Evolutionary conservation across 2,329 filamentous ascomycete species (phyloP).

Genomic region (Emergomyces pasteurianus): DNA sequence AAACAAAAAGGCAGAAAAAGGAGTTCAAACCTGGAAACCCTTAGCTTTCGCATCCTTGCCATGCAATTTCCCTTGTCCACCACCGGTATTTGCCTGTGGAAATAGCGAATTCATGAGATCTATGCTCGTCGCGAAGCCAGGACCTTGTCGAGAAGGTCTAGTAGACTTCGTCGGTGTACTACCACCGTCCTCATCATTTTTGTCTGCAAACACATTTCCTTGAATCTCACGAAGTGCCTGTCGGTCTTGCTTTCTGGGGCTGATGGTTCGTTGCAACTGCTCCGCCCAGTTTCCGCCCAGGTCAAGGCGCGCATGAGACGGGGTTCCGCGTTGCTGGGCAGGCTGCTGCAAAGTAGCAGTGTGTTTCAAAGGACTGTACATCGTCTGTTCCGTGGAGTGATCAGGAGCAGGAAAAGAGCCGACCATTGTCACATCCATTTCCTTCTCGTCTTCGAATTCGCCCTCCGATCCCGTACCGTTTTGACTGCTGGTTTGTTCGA

Average conservation of each 20-base stretch:
- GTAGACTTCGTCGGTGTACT: constrained; percentile 17
- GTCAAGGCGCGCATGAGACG: constrained; percentile 40
- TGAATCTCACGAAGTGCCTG: constrained; percentile 56
- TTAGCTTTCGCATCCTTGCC: constrained; percentile 45
- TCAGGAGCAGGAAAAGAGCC: constrained; percentile 62
- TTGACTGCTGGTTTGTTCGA: constrained; percentile 8
- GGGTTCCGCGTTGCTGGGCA: constrained; percentile 24
- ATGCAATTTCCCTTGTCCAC: constrained; percentile 38
- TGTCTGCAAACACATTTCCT: constrained; percentile 43
- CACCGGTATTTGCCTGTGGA: constrained; percentile 45
- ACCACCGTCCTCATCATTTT: constrained; percentile 22
- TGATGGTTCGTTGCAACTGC: constrained; percentile 86
- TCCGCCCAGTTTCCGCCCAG: constrained; percentile 82
- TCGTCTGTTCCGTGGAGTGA: constrained; percentile 64
- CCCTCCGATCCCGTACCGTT: constrained; percentile 44
- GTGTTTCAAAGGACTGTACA: constrained; percentile 27
- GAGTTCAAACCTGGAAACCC: constrained; percentile 87
- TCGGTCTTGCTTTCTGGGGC: constrained; percentile 83
- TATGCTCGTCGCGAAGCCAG: constrained; percentile 74
- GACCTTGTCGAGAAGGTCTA: constrained; percentile 32
- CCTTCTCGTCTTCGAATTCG: constrained; percentile 51
- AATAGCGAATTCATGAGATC: constrained; percentile 95
- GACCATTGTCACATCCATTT: constrained; percentile 60
- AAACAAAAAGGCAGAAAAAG: constrained; percentile 16
- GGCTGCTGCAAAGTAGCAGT: constrained; percentile 8